Evolutionary conservation across 2,329 filamentous ascomycete genomes (phyloP).

Genomic region (Aureobasidium sp.): DNA sequence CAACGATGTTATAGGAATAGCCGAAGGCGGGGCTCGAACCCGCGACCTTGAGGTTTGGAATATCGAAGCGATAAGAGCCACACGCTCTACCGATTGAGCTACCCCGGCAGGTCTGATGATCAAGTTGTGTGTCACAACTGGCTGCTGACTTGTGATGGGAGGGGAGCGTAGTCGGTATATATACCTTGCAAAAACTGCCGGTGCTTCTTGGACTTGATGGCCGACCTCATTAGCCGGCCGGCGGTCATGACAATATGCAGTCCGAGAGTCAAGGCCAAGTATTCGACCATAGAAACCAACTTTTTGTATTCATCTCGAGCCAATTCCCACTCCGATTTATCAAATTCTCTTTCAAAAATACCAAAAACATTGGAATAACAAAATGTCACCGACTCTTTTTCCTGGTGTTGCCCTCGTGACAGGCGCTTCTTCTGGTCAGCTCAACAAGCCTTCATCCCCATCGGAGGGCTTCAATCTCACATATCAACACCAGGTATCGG

Average conservation of each 20-base stretch:
- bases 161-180: not conserved
- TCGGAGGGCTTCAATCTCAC: not conserved
- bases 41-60: slow-evolving; percentile 10
- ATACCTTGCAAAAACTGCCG: not conserved
- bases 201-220: too few species aligned
- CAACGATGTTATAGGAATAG: slow-evolving; percentile 2
- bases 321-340: too few species aligned
- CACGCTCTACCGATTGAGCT: slow-evolving; percentile 44
- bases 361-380: too few species aligned
- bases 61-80: slow-evolving; percentile 34
- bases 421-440: slow-evolving; percentile 28
- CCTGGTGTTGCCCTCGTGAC: slow-evolving; percentile 32
- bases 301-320: too few species aligned
- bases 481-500: slow-evolving; percentile 34
- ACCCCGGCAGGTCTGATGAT: slow-evolving; percentile 30
- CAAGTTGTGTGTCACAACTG: not conserved
- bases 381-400: slow-evolving; percentile 20
- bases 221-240: too few species aligned
- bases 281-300: too few species aligned
- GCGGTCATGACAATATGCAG: too few species aligned
- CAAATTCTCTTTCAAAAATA: too few species aligned
- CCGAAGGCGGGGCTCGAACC: slow-evolving; percentile 15
- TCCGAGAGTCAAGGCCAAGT: too few species aligned
- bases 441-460: not conserved
- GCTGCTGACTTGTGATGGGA: not conserved